Evolutionary conservation across 306 rosid genomes (phyloP), one percentile per base, ranked within the genome.

Genomic region (Prunus mira): DNA sequence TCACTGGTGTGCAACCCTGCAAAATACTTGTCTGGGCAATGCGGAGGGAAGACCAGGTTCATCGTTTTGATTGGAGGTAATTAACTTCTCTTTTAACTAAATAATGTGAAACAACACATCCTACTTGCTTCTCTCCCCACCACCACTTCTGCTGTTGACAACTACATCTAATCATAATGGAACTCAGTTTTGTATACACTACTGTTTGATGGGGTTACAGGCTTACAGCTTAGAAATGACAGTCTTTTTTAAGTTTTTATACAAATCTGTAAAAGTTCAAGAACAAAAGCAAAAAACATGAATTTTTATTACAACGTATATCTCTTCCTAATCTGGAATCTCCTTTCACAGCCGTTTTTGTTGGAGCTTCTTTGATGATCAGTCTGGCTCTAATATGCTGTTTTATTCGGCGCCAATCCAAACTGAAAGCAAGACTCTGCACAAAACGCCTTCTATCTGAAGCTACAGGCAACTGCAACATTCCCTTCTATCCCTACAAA

Each of bases 1-100:
- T 78, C 86, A 30, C 34, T 80, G 28, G 57, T 68, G 46, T 92
- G 98, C 92, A 78, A 51, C 82, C 85, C 93, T 5, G 74, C 78
- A 1, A 90, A 72, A 79, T 92, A 86, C 87, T 49, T 89, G 75
- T 85, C 89, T 25, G 90, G 90, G 51, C 65, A 85, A 82, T 95
- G 98, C 55, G 93, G 97, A 84, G 91, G 91, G 63, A 67, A 80
- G 61, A 66, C 88, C 9, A 84, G 91, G 79, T 69, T 91, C 68
- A 78, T 89, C 64, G 79, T 86, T 74, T 82, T 95, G 63, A 79
- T 94, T 49, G 98, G 96, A 89, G 96, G 97, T 93, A 80, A 76
- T 12, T 34, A 34, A 34, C 41, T 34, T 8, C 41, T 34, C 41
- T 34, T 34, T 34, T 34, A 34, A 34, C 41, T 34, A 34, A 34